Evolutionary conservation across 106 monocot species (phyloP), one percentile per base, ranked within the genome.

Genomic region (Acanthochlamys bracteata): DNA sequence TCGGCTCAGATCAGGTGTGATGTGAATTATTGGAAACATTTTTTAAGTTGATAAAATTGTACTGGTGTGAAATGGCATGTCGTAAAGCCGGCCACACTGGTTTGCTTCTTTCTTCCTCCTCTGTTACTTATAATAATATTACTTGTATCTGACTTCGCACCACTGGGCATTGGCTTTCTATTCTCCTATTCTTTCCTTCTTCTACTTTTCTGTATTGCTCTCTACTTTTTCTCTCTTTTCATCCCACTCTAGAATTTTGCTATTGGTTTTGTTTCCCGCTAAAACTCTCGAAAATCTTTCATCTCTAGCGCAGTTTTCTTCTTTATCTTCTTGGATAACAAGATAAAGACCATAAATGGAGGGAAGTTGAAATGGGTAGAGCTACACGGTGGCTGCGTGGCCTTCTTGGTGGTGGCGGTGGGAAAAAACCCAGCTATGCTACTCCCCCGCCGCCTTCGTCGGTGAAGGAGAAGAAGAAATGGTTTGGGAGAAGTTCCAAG

Each of bases 401-500:
- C 22, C 73, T 83, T 7, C 57, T 83, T 9, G 68, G 71, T 22
- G 67, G 10, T 39, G 17, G 22, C 42, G 45, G 17, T 60, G 56
- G 57, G 13, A 43, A 60, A 16, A 39, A 53, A 24, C 10, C 19
- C 11, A 13, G 43, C 26, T 26, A 1, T 25, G 26, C 25, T 25
- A 10, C 59, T 20, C 39, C 52, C 21, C 24, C 22, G 70, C 59
- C 66, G 33, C 33, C 33, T 33, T 33, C 33, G 6, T 33, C 6
- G 13, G 41, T 47, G 16, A 63, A 73, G 69, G 67, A 70, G 63
- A 81, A 75, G 77, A 69, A 61, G 26, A 41, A 65, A 15, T 79
- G 79, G 77, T 81, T 91, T 60, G 76, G 41, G 20, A 77, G 76
- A 73, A 89, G 87, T 16, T 84, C 87, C 61, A 65, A 84, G 25